Conservation (phyloP, 495 filamentous ascomycete species). For the Tuber magnatum region DNA sequence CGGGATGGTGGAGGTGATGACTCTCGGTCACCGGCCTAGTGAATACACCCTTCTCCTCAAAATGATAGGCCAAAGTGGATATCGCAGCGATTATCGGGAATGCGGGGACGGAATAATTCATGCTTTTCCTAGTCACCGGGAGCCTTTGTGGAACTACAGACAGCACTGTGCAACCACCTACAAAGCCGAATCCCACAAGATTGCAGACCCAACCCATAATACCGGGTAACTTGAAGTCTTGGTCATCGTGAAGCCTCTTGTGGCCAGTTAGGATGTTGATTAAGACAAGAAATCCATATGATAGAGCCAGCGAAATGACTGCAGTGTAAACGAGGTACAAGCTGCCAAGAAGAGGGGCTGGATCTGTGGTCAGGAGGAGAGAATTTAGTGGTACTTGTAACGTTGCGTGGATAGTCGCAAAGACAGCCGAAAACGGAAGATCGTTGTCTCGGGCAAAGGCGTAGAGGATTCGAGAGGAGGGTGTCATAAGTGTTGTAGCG, state of each 20-base stretch:
- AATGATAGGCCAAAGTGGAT: slow-evolving; percentile 59
- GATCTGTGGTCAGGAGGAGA: slow-evolving; percentile 52
- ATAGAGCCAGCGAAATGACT: too few species aligned
- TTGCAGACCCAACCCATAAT: slow-evolving; percentile 58
- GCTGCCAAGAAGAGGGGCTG: too few species aligned
- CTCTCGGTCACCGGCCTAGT: slow-evolving; percentile 8
- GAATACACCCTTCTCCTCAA: slow-evolving; percentile 55
- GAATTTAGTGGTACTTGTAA: slow-evolving; percentile 64
- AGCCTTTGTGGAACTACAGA: slow-evolving; percentile 68
- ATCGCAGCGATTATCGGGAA: slow-evolving; percentile 63
- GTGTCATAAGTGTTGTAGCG: too few species aligned
- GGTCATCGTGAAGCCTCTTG: slow-evolving; percentile 54
- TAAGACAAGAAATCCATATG: too few species aligned
- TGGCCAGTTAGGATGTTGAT: slow-evolving; percentile 44
- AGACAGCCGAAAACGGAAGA: slow-evolving; percentile 58
- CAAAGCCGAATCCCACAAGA: slow-evolving; percentile 58
- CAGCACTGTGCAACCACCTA: slow-evolving; percentile 61
- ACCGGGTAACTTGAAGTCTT: slow-evolving; percentile 56
- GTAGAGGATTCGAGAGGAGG: slow-evolving; percentile 67
- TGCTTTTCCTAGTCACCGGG: slow-evolving; percentile 60
- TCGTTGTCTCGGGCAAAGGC: slow-evolving; percentile 70
- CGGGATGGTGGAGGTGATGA: neutral
- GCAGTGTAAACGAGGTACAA: too few species aligned
- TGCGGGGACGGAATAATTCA: slow-evolving; percentile 70
- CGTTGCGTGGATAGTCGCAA: slow-evolving; percentile 57